Evolutionary conservation across 2,329 filamentous ascomycete genomes (phyloP).

Genomic region (Dactylonectria macrodidyma): DNA sequence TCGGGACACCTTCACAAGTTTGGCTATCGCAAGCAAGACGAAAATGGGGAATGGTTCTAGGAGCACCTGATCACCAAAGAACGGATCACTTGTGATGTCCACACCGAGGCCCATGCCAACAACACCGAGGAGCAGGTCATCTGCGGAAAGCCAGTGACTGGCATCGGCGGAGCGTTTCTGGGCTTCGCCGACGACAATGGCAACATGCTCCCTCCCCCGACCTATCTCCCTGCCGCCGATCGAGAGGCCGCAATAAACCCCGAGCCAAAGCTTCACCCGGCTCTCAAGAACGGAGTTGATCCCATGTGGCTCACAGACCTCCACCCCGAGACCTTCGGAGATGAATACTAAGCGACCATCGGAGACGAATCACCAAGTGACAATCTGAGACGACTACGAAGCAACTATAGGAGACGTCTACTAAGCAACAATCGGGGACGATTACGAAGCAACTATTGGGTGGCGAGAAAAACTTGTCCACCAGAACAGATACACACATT

Average conservation of each 20-base stretch:
- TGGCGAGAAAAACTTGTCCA: too few relatives aligned
- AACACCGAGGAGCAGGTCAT: conserved; percentile 14
- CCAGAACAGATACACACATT: not conserved
- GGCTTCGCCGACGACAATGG: conserved; percentile 29
- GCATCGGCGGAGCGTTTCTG: conserved; percentile 28
- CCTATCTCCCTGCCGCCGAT: not conserved
- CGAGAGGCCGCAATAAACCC: not conserved
- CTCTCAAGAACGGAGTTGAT: conserved; percentile 2
- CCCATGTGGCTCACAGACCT: not conserved
- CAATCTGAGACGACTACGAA: too few relatives aligned
- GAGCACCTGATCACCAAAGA: conserved; percentile 26
- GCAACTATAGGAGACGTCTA: too few relatives aligned
- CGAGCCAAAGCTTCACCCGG: not conserved
- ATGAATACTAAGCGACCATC: too few relatives aligned
- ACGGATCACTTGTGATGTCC: not conserved
- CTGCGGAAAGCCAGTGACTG: conserved; percentile 27
- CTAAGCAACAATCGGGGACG: too few relatives aligned
- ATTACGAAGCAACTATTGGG: too few relatives aligned
- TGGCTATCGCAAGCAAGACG: conserved; percentile 17
- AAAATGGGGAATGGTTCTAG: conserved; percentile 29
- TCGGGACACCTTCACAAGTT: conserved; percentile 34
- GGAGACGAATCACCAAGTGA: too few relatives aligned
- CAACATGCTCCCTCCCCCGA: not conserved
- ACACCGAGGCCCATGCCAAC: not conserved
- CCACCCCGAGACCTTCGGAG: too few relatives aligned